Evolutionary conservation across 1,139 yeast species (phyloP), one percentile per base, ranked within the genome.

Genomic region (Pichia inconspicua): DNA sequence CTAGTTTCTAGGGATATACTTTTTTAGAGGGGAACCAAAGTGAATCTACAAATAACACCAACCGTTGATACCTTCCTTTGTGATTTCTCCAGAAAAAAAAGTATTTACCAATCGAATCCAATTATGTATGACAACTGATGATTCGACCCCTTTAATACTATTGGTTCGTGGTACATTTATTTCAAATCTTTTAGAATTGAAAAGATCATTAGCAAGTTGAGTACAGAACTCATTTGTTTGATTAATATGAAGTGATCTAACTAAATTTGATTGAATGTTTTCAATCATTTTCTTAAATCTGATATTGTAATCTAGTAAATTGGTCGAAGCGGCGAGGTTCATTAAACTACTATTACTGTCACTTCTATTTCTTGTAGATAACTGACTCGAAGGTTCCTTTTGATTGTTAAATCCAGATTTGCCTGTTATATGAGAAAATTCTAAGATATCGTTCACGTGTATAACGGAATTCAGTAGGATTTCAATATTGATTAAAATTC

Each of bases 391-490:
- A 14, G 14, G 14, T 12, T 30, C 34, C 3, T 11, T 30, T 30
- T 30, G 34, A 12, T 12, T 14, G 15, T 15, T 35, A 15, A 35
- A 17, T 19, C 19, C 27, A 11, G 27, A 37, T 12, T 15, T 34
- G 4, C 5, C 12, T 8, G 39, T 25, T 9, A 5, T 22, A 41
- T n/a, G 6, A 1, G 37, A 27, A 12, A 19, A 31, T 11, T 40
- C 48, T 12, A 40, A 27, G 7, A 30, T 19, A 10, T 41, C 43
- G 42, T 61, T 60, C 40, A 64, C 45, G n/a, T 48, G 46, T 10
- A 62, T 52, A 25, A 64, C 50, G 3, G 61, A 55, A 9, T 49
- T 45, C 5, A 60, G 39, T 8, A 62, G 42, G 5, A 51, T 40
- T 25, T 51, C 52, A 30, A 54, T 44, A 19, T 50, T 40, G n/a